A percentile compares a stretch with the other conserved stretches of the same genome.
Conservation (phyloP, 1,284 basidiomycete genomes). For the Naganishia liquefaciens region DNA sequence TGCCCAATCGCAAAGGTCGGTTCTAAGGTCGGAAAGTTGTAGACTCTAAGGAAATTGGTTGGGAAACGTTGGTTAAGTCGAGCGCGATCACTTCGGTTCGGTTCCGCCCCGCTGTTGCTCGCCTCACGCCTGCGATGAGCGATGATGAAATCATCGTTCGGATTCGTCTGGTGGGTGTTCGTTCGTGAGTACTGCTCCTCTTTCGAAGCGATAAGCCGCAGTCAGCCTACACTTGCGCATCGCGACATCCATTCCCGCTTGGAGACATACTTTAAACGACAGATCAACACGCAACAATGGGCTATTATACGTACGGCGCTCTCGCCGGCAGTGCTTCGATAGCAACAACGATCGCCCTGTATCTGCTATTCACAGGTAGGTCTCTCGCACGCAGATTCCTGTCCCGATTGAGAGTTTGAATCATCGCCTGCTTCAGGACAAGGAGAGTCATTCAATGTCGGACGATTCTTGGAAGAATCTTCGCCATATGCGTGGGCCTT, state of each 20-base stretch:
- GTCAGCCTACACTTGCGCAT: not conserved
- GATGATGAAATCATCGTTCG: constrained; percentile 23
- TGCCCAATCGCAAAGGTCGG: too few relatives aligned
- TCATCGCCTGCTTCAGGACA: constrained; percentile 62
- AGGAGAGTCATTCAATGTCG: constrained; percentile 87
- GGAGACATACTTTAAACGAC: not conserved
- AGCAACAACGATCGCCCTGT: constrained; percentile 70
- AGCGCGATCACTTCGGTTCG: constrained; percentile 21
- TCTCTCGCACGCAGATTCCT: not conserved
- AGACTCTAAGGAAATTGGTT: not conserved
- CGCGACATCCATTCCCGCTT: too few relatives aligned
- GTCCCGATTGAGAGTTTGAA: too few relatives aligned
- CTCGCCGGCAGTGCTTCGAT: constrained; percentile 35
- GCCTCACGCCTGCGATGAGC: not conserved
- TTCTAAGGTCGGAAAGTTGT: too few relatives aligned
- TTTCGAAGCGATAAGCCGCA: not conserved
- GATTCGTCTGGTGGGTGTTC: not conserved
- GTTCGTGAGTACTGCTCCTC: not conserved
- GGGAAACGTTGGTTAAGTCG: constrained; percentile 1
- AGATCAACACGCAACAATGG: constrained; percentile 12
- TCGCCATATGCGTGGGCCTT: constrained; percentile 93
- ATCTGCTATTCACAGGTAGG: constrained; percentile 80
- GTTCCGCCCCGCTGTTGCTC: constrained; percentile 17
- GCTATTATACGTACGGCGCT: constrained; percentile 29
- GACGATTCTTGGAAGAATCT: constrained; percentile 86